Percentiles rank a stretch among this genome's conserved stretches.
Conservation (phyloP, 2,329 filamentous ascomycete genomes). For the Cordyceps fumosorosea region DNA sequence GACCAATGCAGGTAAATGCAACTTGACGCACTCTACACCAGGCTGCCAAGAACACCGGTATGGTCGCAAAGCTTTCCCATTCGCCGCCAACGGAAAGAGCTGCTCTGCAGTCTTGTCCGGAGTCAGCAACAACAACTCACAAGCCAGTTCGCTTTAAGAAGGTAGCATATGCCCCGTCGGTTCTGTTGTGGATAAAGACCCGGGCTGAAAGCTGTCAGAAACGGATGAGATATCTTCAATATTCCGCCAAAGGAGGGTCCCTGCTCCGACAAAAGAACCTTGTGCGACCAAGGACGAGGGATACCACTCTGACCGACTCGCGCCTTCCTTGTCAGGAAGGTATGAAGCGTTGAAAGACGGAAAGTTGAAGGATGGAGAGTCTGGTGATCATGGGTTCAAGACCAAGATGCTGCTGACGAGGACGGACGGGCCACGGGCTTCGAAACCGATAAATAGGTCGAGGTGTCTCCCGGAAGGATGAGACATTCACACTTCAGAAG, state of each 20-base stretch:
- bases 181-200: background rate
- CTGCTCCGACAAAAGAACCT: background rate
- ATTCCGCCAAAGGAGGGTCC: background rate
- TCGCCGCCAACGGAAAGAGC: background rate
- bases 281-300: background rate
- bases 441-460: background rate
- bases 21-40: background rate
- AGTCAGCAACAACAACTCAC: background rate
- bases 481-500: background rate
- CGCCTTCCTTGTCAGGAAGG: conserved; percentile 10
- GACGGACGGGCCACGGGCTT: background rate
- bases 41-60: background rate
- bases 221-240: background rate
- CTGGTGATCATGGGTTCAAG: background rate
- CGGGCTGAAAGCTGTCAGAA: background rate
- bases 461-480: background rate
- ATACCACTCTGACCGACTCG: background rate
- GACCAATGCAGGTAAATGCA: background rate
- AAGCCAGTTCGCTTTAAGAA: conserved; percentile 7
- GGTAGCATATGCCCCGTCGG: background rate
- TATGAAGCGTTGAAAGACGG: background rate
- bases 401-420: background rate
- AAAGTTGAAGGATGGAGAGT: background rate
- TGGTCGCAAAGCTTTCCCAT: background rate
- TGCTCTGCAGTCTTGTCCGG: background rate